Evolutionary conservation across 2,329 filamentous ascomycete genomes (phyloP), one percentile per base, ranked within the genome.

Genomic region (Sporothrix brunneoviolacea): DNA sequence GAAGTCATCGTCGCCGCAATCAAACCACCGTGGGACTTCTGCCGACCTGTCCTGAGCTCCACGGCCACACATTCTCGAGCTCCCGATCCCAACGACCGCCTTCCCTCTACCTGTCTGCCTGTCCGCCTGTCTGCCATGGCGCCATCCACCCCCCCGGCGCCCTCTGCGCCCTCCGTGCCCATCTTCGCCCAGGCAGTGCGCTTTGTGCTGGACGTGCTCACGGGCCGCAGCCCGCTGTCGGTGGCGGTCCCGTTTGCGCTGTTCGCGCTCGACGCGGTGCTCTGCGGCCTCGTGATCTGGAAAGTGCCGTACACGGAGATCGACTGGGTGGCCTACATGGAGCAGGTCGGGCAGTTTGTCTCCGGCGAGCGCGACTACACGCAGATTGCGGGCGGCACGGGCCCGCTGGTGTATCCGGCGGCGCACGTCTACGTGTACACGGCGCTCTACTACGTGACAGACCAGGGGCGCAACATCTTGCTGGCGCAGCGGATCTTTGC

Each of bases 291-390:
- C 30, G 77, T 96, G 56, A 86, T 95, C 57, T 83, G 81, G 76
- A 91, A 83, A 65, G 76, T 95, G 52, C 83, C 90, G 36, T 95
- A 98, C 65, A 98, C 93, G 38, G 93, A 98, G 68, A 98, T 98
- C 62, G 93, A 98, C 70, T 98, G 91, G 91, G 79, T 77, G 53
- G 89, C 93, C 0, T 98, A 98, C 68, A 97, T 98, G 91, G 79
- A 96, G 65, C 93, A 98, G 63, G 76, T 97, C 39, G 70, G 78
- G 36, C 83, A 91, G 59, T 93, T 86, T 62, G 71, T 91, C 40
- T 75, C 80, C 16, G 93, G 93, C 62, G 91, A 97, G 72, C 82
- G 87, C 64, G 85, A 96, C 68, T 98, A 98, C 67, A 81, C 80
- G 54, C 77, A 83, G 52, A 91, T 98, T 64, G 79, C 84, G 62